Conservation (phyloP, 2,329 filamentous ascomycete species). For the Paradendryphiella salina region DNA sequence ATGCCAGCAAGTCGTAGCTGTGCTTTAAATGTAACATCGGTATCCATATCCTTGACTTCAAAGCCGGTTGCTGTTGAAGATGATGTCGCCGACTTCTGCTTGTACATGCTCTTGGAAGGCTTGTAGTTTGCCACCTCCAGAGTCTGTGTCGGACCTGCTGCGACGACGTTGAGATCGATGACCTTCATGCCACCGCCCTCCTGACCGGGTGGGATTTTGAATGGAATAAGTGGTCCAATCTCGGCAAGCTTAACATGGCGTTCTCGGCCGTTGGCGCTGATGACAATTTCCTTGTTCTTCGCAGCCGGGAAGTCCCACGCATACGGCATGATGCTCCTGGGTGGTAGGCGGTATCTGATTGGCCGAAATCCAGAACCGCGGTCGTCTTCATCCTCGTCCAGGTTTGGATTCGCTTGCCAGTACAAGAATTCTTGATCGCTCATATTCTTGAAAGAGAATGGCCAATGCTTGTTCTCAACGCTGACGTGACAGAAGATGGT, state of each 20-base stretch:
- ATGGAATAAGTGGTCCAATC: slow-evolving; percentile 92
- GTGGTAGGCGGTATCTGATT: slow-evolving; percentile 86
- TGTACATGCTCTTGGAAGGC: slow-evolving; percentile 88
- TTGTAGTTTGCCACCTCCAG: slow-evolving; percentile 94
- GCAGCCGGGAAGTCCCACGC: slow-evolving; percentile 98
- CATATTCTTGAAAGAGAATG: slow-evolving; percentile 97
- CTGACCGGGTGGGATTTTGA: slow-evolving; percentile 75
- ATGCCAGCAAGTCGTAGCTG: slow-evolving; percentile 87
- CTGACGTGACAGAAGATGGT: slow-evolving; percentile 92
- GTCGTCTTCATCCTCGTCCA: slow-evolving; percentile 90
- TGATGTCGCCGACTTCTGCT: slow-evolving; percentile 62
- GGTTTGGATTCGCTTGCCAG: slow-evolving; percentile 89
- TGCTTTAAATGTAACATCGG: slow-evolving; percentile 83
- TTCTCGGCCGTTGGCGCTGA: slow-evolving; percentile 77
- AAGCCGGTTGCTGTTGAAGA: slow-evolving; percentile 72
- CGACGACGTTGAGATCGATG: slow-evolving; percentile 94
- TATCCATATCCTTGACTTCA: slow-evolving; percentile 91
- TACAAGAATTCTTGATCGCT: slow-evolving; percentile 97
- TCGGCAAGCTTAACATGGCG: slow-evolving; percentile 93
- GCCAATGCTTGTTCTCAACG: slow-evolving; percentile 93
- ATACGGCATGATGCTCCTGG: slow-evolving; percentile 98
- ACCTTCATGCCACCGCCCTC: slow-evolving; percentile 74
- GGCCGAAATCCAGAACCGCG: slow-evolving; percentile 83
- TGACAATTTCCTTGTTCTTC: slow-evolving; percentile 91
- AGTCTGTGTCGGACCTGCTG: slow-evolving; percentile 93